Percentiles rank a stretch among this genome's conserved stretches.
These are phyloP conservation scores for Vaccinium darrowii DNA, from an alignment of 148 eudicot genomes.

Conservation along the genomic window DNA sequence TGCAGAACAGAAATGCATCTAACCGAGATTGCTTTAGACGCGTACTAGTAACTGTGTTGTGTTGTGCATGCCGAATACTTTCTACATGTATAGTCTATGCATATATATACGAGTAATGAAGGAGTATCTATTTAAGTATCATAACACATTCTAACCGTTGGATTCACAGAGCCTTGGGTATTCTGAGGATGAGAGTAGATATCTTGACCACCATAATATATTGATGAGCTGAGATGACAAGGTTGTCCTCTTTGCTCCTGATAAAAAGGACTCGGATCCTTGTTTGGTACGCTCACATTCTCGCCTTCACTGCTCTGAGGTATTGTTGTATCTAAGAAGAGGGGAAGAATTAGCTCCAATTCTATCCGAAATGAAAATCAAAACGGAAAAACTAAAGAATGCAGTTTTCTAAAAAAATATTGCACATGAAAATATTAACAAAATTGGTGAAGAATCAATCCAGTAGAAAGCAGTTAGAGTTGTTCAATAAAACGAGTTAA, in stretches of 20 bases:
- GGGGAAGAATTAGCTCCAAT: not conserved
- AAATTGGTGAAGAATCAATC: not conserved
- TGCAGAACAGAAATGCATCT: not conserved
- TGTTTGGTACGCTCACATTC: slow-evolving; percentile 21
- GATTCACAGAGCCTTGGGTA: slow-evolving; percentile 32
- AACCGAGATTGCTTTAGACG: not conserved
- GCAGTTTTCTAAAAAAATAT: not conserved
- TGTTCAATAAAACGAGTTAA: not conserved
- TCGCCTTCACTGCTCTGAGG: slow-evolving; percentile 28
- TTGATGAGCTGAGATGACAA: slow-evolving; percentile 76
- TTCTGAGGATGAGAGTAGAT: slow-evolving; percentile 40
- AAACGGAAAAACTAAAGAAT: not conserved
- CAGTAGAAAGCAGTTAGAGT: not conserved
- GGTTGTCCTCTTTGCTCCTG: slow-evolving; percentile 55
- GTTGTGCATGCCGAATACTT: not conserved
- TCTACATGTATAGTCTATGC: not conserved
- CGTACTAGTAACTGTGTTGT: not conserved
- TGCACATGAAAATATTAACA: not conserved
- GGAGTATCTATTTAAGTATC: not conserved
- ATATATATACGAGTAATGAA: not conserved
- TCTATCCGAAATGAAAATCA: not conserved
- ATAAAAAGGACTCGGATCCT: slow-evolving; percentile 35
- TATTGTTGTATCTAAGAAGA: slow-evolving; percentile 15
- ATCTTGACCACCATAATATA: slow-evolving; percentile 93
- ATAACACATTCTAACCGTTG: slow-evolving; percentile 42